phyloP scores from a whole-genome alignment of 2,329 filamentous ascomycete species.

The Venturiaceae sp. region DNA sequence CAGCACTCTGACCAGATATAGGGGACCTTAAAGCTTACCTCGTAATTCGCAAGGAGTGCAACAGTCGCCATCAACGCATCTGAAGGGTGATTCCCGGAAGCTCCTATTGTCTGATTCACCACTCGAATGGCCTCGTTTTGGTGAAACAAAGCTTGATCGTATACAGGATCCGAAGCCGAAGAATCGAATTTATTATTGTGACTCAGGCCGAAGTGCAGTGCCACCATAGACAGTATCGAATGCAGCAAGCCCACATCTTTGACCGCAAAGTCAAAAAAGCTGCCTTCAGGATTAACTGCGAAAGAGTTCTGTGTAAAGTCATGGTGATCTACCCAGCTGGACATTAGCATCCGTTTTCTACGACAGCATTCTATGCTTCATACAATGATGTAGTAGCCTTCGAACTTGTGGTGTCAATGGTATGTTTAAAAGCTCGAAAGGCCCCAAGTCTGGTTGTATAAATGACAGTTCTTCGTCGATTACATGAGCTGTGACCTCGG shows the following conservation, averaged over 20 bases:
- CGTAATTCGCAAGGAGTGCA: background rate
- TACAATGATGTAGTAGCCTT: background rate
- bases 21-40: background rate
- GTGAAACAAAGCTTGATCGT: background rate
- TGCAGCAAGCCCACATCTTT: background rate
- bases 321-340: background rate
- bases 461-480: background rate
- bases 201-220: background rate
- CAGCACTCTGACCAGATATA: background rate
- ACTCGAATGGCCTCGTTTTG: background rate
- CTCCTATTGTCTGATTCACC: background rate
- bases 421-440: background rate
- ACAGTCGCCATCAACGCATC: background rate
- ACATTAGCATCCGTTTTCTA: background rate
- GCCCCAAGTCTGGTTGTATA: background rate
- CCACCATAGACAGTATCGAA: background rate
- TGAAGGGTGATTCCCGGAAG: background rate
- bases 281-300: background rate
- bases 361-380: background rate
- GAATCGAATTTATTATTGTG: background rate
- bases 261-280: background rate
- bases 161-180: background rate
- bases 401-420: background rate
- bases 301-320: background rate
- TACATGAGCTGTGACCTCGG: no score